Evolutionary conservation across 768 basidiomycete species (phyloP).

Genomic region (Mrakia gelida): DNA sequence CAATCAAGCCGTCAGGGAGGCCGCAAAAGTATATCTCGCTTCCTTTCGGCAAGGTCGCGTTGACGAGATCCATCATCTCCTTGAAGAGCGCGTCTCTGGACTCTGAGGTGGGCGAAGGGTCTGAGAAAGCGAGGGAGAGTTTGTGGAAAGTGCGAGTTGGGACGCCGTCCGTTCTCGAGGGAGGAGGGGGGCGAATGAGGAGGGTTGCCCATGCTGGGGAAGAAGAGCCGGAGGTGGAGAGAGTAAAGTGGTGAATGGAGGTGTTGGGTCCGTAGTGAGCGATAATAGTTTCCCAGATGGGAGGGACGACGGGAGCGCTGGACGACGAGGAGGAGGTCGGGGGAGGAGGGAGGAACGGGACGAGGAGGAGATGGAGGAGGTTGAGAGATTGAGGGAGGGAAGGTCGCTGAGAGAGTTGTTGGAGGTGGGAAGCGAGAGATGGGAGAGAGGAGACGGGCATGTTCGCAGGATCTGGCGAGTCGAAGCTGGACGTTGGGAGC

Average conservation of each 20-base stretch:
- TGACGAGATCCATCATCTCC: slow-evolving; percentile 4
- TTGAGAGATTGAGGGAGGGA: slow-evolving; percentile 19
- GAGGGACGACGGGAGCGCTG: neutral
- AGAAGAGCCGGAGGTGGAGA: neutral
- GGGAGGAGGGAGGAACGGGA: slow-evolving; percentile 15
- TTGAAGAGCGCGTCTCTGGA: slow-evolving; percentile 1
- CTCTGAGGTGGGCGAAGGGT: neutral
- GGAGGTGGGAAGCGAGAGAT: neutral
- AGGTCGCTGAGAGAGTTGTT: slow-evolving; percentile 15
- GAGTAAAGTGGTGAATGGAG: neutral
- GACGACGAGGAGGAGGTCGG: neutral
- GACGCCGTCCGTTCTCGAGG: neutral
- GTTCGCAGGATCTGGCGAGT: too few relatives aligned
- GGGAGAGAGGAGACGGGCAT: slow-evolving; percentile 13
- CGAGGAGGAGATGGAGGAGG: slow-evolving; percentile 15
- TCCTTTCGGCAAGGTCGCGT: neutral
- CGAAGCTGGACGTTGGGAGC: neutral
- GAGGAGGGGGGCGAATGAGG: neutral
- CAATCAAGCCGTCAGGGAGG: slow-evolving; percentile 8
- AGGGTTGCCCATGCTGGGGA: slow-evolving; percentile 15
- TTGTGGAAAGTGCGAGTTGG: neutral
- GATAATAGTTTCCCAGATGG: slow-evolving; percentile 4
- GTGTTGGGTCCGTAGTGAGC: slow-evolving; percentile 9
- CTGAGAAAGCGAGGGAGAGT: slow-evolving; percentile 7
- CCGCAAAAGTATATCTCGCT: slow-evolving; percentile 17